phyloP scores from a whole-genome alignment of 225 moss, liverwort and hornwort genomes.

The Asterella californica region DNA sequence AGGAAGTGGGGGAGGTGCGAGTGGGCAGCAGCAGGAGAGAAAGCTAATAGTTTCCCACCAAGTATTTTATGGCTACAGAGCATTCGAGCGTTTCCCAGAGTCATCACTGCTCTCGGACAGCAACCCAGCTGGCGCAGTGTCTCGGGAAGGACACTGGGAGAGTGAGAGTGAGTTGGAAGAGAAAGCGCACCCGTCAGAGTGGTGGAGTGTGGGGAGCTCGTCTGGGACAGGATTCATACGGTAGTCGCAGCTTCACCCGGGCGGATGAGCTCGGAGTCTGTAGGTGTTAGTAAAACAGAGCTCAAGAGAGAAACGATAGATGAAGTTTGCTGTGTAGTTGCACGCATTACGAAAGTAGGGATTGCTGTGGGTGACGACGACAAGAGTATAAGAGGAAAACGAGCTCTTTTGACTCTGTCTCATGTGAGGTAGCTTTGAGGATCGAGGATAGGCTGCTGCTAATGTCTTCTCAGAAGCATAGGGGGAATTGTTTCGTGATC shows the following conservation, averaged over 20 bases:
- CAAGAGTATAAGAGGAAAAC: background rate
- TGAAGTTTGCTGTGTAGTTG: background rate
- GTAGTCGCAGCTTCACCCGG: background rate
- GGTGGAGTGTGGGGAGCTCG: background rate
- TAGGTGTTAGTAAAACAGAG: background rate
- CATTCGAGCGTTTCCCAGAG: conserved; percentile 9
- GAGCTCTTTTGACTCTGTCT: background rate
- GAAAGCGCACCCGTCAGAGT: background rate
- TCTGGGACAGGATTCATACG: background rate
- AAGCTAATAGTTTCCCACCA: background rate
- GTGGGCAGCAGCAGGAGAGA: background rate
- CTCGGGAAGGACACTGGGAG: background rate
- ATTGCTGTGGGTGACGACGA: background rate
- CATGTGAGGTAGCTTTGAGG: conserved; percentile 1
- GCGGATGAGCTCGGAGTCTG: background rate
- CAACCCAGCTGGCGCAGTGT: conserved; percentile 14
- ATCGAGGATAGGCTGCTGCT: conserved; percentile 6
- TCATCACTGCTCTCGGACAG: conserved; percentile 20
- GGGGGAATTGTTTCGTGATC: conserved; percentile 19
- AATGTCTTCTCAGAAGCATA: conserved; percentile 12
- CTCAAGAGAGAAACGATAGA: background rate
- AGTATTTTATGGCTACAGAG: conserved; percentile 17
- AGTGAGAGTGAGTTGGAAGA: background rate
- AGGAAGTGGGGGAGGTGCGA: background rate
- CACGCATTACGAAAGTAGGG: background rate